Evolutionary conservation across 1,139 yeast genomes (phyloP).

Genomic region (Nakaseomyces uthaithaninus): DNA sequence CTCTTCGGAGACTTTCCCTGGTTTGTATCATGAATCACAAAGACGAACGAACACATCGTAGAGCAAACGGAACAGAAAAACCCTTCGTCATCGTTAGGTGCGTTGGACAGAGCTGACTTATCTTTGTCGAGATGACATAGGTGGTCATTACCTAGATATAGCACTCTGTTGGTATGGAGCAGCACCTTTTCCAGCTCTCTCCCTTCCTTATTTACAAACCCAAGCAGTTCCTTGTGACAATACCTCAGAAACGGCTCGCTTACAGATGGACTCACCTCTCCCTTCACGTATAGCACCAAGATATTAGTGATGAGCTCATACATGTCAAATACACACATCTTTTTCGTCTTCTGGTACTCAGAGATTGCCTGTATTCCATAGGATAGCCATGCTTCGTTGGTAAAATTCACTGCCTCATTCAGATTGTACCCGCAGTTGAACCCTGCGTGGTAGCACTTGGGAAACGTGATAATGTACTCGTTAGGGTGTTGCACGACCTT

Average conservation of each 20-base stretch:
- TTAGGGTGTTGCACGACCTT: slow-evolving; percentile 78
- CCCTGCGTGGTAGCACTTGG: slow-evolving; percentile 74
- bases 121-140: not conserved
- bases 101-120: not conserved
- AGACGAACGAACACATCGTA: slow-evolving; percentile 33
- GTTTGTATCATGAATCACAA: slow-evolving; percentile 17
- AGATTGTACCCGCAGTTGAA: slow-evolving; percentile 71
- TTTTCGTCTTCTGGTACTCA: slow-evolving; percentile 41
- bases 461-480: slow-evolving; percentile 66
- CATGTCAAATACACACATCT: slow-evolving; percentile 35
- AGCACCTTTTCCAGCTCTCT: slow-evolving; percentile 6
- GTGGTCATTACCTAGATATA: not conserved
- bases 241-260: slow-evolving; percentile 21
- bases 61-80: slow-evolving; percentile 31
- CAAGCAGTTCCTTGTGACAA: slow-evolving; percentile 15
- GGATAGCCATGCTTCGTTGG: slow-evolving; percentile 59
- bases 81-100: slow-evolving; percentile 16
- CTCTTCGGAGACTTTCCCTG: slow-evolving; percentile 11
- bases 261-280: slow-evolving; percentile 7
- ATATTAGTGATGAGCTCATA: slow-evolving; percentile 31
- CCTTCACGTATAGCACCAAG: slow-evolving; percentile 14
- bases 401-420: slow-evolving; percentile 76
- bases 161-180: slow-evolving; percentile 5
- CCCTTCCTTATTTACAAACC: slow-evolving; percentile 8
- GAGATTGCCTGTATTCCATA: slow-evolving; percentile 51